Evolutionary conservation across 2,329 filamentous ascomycete genomes (phyloP), one percentile per base, ranked within the genome.

Genomic region (Colletotrichum incanum): DNA sequence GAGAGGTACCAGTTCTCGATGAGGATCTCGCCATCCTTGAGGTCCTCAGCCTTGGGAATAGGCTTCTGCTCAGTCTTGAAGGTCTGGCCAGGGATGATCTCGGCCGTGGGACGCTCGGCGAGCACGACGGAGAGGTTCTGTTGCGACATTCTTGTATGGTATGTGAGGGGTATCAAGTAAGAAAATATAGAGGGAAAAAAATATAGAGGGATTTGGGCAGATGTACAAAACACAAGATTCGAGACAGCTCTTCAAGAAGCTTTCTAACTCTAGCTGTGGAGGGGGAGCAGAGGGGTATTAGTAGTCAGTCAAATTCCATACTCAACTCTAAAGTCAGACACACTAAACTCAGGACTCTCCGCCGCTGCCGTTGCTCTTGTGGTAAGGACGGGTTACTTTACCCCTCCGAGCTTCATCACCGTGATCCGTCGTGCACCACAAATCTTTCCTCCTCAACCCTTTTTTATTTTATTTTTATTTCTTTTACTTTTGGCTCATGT

Each of bases 1-100:
- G 90, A 92, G 55, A 93, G 85, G 77, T 93, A 94, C 72, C 92
- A 81, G 0, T 81, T 79, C 79, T 90, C 87, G 55, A 90, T 81
- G 62, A 94, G 85, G 67, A 94, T 84, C 78, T 94, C 83, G 75
- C 91, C 91, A 84, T 91, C 87, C 79, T 91, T 86, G 52, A 93
- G 84, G 72, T 88, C 84, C 41, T 82, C 81, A 26, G 85, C 83
- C 9, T 86, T 82, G 76, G 88, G 88, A 5, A 88, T 84, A 1
- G 88, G 84, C 1, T 84, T 81, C 58, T 83, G 84, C 76, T 89
- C 86, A 45, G 86, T 77, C 49, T 82, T 82, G 81, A 94, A 93
- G 18, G 92, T 94, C 79, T 90, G 81, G 71, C 91, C 91, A 3
- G 90, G 89, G 67, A 93, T 80, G 80, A 94, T 91, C 72, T 86